Percentiles rank a stretch among this genome's conserved stretches.
Evolutionary conservation across 805 yeast genomes (phyloP).

Genomic region (Blastobotrys muscicola): DNA sequence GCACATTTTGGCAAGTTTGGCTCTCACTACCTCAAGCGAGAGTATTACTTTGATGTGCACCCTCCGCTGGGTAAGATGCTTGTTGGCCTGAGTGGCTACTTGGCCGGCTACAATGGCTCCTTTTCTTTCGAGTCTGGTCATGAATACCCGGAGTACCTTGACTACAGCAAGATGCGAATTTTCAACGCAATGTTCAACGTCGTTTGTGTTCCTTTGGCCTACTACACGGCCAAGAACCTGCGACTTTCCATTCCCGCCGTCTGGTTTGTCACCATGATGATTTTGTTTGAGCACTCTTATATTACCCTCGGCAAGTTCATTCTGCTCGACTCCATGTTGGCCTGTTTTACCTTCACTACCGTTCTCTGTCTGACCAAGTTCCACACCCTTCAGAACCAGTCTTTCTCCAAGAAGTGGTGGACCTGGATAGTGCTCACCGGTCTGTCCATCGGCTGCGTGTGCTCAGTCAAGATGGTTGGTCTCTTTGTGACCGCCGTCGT

Average conservation of each 20-base stretch:
- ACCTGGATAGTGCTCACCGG: conserved; percentile 84
- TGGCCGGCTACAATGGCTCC: conserved; percentile 80
- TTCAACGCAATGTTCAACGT: conserved; percentile 82
- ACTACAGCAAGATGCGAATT: conserved; percentile 73
- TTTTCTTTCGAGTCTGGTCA: conserved; percentile 84
- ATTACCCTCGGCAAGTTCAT: conserved; percentile 84
- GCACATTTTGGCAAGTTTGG: conserved; percentile 98
- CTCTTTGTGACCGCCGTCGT: conserved; percentile 78
- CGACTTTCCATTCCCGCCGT: conserved; percentile 63
- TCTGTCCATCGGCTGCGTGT: conserved; percentile 75
- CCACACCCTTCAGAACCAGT: conserved; percentile 45
- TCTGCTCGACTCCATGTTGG: conserved; percentile 80
- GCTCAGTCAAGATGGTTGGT: conserved; percentile 96
- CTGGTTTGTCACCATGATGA: conserved; percentile 71
- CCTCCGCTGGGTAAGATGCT: conserved; percentile 96
- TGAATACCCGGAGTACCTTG: conserved; percentile 63
- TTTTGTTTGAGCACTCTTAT: conserved; percentile 67
- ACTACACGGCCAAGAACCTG: conserved; percentile 66
- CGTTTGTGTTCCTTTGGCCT: conserved; percentile 77
- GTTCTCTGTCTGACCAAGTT: conserved; percentile 63
- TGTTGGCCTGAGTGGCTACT: conserved; percentile 76
- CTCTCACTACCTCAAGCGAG: conserved; percentile 77
- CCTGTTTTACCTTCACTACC: conserved; percentile 82
- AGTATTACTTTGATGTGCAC: conserved; percentile 92
- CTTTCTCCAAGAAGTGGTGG: conserved; percentile 89